Evolutionary conservation across 2,329 filamentous ascomycete species (phyloP), one percentile per base, ranked within the genome.

Genomic region (Raffaelea arxii): DNA sequence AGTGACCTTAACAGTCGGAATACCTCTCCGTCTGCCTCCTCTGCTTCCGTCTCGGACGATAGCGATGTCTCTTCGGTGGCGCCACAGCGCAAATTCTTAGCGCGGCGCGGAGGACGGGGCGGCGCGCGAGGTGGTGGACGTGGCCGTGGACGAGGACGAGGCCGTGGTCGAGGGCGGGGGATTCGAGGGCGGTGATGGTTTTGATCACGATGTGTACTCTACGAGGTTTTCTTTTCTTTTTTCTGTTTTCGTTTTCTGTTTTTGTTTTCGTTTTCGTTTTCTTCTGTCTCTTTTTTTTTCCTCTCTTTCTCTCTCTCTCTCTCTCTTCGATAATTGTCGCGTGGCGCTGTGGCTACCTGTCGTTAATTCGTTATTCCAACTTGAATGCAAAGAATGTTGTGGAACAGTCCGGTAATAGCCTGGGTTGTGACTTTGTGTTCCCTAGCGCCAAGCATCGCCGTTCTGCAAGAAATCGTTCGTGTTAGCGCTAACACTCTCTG

Each of bases 181-280:
- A 9, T 35, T 25, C n/a, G 18, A 18, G n/a, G 38, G 24, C 23
- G 39, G 41, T 18, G 35, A 4, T 25, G 25, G 6, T 22, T 35
- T 46, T 46, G 14, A 10, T 32, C 5, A 5, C 42, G 18, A 32
- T 43, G n/a, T 30, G 6, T 30, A 14, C 25, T 40, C 21, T 2
- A 25, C 11, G 23, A 18, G n/a, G 21, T 40, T 36, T 12, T 6
- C 14, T 16, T n/a, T 9, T 40, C 6, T 23, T 11, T 42, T 10
- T 9, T 42, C 40, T 18, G 21, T 25, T 18, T 11, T 62, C 62
- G 43, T 74, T 70, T 24, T 56, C 59, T 61, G 65, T 65, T 56
- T 70, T 75, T n/a, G 70, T 75, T 37, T 70, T 69, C 10, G 62
- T 58, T 64, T 70, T 73, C 50, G 51, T 51, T n/a, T 18, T 36